Percentiles rank a stretch among this genome's conserved stretches.
Evolutionary conservation across 164 flowering plant species (phyloP).

Genomic region (Magnolia officinalis): DNA sequence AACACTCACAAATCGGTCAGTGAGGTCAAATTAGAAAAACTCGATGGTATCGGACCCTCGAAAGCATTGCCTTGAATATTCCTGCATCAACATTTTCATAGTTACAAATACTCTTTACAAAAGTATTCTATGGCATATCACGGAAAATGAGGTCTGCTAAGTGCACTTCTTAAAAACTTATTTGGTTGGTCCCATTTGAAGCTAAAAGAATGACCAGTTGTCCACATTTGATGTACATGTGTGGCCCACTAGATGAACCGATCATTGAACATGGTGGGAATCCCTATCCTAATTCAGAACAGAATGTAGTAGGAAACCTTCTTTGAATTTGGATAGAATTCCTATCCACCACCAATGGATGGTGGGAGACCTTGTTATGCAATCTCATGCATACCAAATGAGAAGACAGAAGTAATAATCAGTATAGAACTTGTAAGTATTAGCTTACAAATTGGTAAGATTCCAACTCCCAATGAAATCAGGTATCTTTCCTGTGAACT

Average conservation of each 20-base stretch:
- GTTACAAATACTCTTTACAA: too few relatives aligned
- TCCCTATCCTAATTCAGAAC: too few relatives aligned
- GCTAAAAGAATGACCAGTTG: too few relatives aligned
- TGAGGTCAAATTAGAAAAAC: conserved; percentile 53
- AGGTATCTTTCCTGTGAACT: conserved; percentile 60
- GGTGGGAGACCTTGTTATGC: not conserved
- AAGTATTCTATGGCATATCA: too few relatives aligned
- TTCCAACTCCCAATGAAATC: conserved; percentile 67
- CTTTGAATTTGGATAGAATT: too few relatives aligned
- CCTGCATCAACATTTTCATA: conserved; percentile 33
- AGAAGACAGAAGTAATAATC: not conserved
- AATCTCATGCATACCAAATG: not conserved
- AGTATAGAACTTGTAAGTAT: too few relatives aligned
- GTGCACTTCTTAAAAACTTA: not conserved
- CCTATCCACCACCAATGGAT: too few relatives aligned
- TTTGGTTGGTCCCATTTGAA: too few relatives aligned
- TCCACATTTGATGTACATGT: too few relatives aligned
- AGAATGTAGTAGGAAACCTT: too few relatives aligned
- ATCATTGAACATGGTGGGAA: too few relatives aligned
- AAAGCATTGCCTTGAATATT: conserved; percentile 75
- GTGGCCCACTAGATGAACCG: too few relatives aligned
- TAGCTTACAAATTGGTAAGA: conserved; percentile 40
- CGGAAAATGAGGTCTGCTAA: not conserved
- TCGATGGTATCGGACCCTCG: conserved; percentile 65
- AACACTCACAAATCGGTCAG: conserved; percentile 60